Base-by-base conservation (phyloP, 163 green algal species). In the Scenedesmus sp. region DNA sequence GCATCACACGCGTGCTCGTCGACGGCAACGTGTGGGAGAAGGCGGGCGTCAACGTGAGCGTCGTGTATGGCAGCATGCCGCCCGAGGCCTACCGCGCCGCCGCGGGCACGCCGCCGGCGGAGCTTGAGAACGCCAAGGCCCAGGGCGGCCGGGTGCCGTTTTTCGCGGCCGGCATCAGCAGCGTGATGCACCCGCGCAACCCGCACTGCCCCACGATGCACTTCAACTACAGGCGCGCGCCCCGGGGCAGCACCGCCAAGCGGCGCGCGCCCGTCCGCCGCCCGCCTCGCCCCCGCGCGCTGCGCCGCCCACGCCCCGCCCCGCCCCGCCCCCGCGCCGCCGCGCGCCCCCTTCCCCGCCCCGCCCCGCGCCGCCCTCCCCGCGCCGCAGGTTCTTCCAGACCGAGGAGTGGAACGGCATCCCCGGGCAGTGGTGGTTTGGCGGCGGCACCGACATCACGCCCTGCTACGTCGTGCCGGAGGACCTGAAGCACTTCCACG, bases 391-490 rank as follows among this genome's bases (percentile, higher is more conserved):
- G 36, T 99, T 98, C 85, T 99, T 99, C 83, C 92, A 99, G 87
- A 98, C 95, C 0, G 90, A 95, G 62, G 88, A 94, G 20, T 98
- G 88, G 88, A 92, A 95, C 33, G 93, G 92, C 80, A 86, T 98
- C 53, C 95, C 90, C 28, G 88, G 81, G 22, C 94, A 98, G 85
- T 99, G 95, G 96, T 99, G 97, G 97, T 99, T 99, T 87, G 97
- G 97, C 47, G 97, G 97, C 64, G 97, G 97, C 83, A 99, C 94
- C 28, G 97, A 99, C 86, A 97, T 99, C 88, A 99, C 97, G n/a
- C 97, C 97, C 29, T 89, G 62, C 63, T 99, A 98, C 83, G 63
- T 99, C 2, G 91, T 94, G 50, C 82, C 92, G 29, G 95, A 99
- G 70, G 97, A 99, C 88, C 92, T 98, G 88, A 88, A 90, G 72